Evolutionary conservation across 202 grass and related monocot species (phyloP), one percentile per base, ranked within the genome.

Genomic region (Setaria italica): DNA sequence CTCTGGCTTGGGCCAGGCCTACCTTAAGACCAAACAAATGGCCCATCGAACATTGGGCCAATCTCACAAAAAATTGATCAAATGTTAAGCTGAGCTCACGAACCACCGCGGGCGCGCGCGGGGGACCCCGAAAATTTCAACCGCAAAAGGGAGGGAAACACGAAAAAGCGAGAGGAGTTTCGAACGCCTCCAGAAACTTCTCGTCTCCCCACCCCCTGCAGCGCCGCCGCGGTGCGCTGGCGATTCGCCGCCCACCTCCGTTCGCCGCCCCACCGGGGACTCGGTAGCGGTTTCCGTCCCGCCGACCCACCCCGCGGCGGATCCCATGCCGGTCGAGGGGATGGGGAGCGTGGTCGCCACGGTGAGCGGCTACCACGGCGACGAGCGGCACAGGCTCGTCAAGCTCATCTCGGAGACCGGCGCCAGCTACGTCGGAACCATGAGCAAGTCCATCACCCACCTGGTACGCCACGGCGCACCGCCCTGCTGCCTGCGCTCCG

Each of bases 391-490:
- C 83, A 92, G 85, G 81, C 91, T 98, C 37, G 87, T 98, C 66
- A 98, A 95, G 89, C 95, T 95, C 85, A 98, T 98, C 73, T 64
- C 91, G 39, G 87, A 86, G 72, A 77, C 88, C 46, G 93, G 95
- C 9, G 95, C 95, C 30, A 98, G 73, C 91, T 98, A 94, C 76
- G 90, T 94, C 13, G 95, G 91, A 1, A 60, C 88, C 25, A 95
- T 98, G 95, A 91, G 85, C 74, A 93, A 62, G 81, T 94, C 91
- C 43, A 94, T 94, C 55, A 98, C 96, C 56, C 95, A 98, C 89
- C 84, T 95, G 93, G 93, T 94, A 84, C 29, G 56, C 47, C 70
- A 19, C 70, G n/a, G 11, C 62, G 50, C 63, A 0, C 2, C 64
- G 5, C 20, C 20, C 62, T 21, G 17, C 6, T 67, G 53, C 0